Conservation (phyloP, 257 asterid species). For the Solanum chiquidenum region DNA sequence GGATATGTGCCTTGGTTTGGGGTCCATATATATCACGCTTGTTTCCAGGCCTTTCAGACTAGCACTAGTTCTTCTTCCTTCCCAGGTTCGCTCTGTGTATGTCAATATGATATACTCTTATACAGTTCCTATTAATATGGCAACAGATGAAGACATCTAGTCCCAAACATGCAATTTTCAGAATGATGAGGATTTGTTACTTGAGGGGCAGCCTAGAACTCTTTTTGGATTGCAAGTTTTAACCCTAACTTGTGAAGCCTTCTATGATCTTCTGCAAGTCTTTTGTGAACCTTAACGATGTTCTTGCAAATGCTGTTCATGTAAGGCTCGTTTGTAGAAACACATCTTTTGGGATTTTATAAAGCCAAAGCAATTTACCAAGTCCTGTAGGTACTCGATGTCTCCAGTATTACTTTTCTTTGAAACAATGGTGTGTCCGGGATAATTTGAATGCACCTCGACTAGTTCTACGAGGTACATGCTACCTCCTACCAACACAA, state of each 20-base stretch:
- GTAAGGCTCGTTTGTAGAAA: background rate
- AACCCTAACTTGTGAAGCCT: background rate
- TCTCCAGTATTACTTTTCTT: background rate
- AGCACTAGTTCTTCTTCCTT: background rate
- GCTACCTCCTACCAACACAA: background rate
- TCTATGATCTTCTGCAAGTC: background rate
- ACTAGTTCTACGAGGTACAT: background rate
- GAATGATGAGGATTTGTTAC: background rate
- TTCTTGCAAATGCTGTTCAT: background rate
- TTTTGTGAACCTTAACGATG: background rate
- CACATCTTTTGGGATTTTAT: background rate
- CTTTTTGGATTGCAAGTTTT: too few species aligned
- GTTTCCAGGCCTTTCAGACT: background rate
- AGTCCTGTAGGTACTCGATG: background rate
- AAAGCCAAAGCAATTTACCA: background rate
- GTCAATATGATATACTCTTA: background rate
- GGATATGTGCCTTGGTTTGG: background rate
- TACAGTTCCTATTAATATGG: background rate
- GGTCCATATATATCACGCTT: background rate
- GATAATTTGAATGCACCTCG: background rate
- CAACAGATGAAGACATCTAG: background rate
- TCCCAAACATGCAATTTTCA: background rate
- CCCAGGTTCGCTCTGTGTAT: background rate
- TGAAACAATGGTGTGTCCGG: background rate
- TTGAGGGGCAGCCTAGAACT: background rate